Percentiles rank a stretch among this genome's conserved stretches.
phyloP scores from a whole-genome alignment of 2,329 filamentous ascomycete species.

The Thermomyces lanuginosus region DNA sequence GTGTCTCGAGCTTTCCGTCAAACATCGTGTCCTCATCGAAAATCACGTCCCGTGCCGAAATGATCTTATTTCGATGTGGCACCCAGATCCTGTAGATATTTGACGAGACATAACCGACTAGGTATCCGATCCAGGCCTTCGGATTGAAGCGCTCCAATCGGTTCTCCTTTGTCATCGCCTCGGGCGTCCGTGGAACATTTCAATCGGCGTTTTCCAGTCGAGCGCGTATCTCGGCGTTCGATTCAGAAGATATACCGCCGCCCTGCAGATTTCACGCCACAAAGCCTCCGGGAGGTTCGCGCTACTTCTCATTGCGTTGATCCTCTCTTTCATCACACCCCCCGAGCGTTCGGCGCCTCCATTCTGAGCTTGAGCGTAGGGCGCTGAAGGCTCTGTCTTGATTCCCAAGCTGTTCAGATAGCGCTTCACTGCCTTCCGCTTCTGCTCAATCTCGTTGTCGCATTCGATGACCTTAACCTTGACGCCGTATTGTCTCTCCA shows the following conservation, averaged over 20 bases:
- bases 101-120: conserved; percentile 3
- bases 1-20: conserved; percentile 1
- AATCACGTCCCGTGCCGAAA: conserved; percentile 1
- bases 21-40: conserved; percentile 3
- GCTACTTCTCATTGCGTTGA: conserved; percentile 1
- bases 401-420: not conserved
- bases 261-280: conserved; percentile 3
- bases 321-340: conserved; percentile 1
- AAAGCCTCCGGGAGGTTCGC: conserved; percentile 1
- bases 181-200: conserved; percentile 2
- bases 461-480: not conserved
- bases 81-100: conserved; percentile 4
- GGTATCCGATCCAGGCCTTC: conserved; percentile 3
- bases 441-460: conserved; percentile 1
- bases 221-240: conserved; percentile 1
- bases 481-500: too few species aligned
- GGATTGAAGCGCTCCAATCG: conserved; percentile 2
- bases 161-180: conserved; percentile 2
- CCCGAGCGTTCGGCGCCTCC: conserved; percentile 2
- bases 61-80: conserved; percentile 1
- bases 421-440: not conserved
- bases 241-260: conserved; percentile 3
- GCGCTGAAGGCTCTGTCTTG: conserved; percentile 2
- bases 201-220: conserved; percentile 3
- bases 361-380: conserved; percentile 1